Percentiles rank a stretch among this genome's conserved stretches.
Evolutionary conservation across 2,329 filamentous ascomycete genomes (phyloP).

Genomic region (Myriosclerotinia curreyana): DNA sequence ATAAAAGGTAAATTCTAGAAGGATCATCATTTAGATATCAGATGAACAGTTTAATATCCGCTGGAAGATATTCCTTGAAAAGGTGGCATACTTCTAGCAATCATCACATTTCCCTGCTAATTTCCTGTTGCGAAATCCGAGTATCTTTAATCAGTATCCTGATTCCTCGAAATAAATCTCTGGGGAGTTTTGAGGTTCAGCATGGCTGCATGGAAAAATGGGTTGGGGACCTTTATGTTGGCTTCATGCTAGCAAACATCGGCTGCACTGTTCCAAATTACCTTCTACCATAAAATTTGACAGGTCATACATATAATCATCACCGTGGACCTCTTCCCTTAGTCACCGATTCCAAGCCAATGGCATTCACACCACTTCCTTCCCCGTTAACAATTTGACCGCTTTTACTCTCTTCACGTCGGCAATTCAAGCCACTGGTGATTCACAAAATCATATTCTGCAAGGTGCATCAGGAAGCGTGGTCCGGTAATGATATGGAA

Average conservation of each 20-base stretch:
- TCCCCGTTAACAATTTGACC: background rate
- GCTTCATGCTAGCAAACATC: too few species aligned
- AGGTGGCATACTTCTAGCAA: background rate
- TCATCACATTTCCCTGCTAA: too few species aligned
- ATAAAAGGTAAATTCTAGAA: background rate
- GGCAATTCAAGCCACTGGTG: background rate
- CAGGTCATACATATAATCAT: background rate
- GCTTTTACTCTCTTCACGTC: background rate
- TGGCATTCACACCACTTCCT: background rate
- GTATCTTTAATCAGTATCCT: background rate
- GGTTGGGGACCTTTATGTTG: background rate
- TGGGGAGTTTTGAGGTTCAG: background rate
- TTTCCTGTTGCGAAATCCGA: background rate
- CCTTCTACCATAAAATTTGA: background rate
- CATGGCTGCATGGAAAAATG: background rate
- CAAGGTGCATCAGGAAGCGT: constrained; percentile 2
- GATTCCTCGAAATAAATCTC: background rate
- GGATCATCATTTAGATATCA: background rate
- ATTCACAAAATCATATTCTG: background rate
- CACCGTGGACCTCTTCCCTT: background rate
- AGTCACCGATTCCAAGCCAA: background rate
- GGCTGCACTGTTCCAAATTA: background rate
- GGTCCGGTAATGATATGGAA: background rate
- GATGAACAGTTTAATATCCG: background rate
- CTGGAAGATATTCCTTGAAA: background rate